Conservation (phyloP, 768 basidiomycete species). For the Trametes elegans region DNA sequence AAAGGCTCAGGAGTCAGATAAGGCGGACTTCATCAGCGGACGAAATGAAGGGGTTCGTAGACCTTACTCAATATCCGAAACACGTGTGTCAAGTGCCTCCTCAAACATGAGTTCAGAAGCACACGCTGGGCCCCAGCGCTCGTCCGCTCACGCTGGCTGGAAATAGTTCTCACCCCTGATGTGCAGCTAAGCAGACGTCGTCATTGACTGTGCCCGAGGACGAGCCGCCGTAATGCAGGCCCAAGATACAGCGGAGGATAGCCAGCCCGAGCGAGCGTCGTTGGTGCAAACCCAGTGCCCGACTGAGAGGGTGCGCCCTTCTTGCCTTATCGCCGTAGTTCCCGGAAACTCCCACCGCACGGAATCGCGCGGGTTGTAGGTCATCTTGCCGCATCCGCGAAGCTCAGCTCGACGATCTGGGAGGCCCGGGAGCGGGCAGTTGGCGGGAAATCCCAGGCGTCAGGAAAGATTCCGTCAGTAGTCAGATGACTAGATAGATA, state of each 20-base stretch:
- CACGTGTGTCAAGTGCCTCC: constrained; percentile 16
- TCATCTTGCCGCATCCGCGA: constrained; percentile 18
- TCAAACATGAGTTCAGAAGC: constrained; percentile 11
- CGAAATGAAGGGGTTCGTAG: constrained; percentile 4
- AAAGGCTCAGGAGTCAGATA: constrained; percentile 6
- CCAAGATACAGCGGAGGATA: not conserved
- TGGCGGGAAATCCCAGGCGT: not conserved
- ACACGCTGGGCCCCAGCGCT: constrained; percentile 9
- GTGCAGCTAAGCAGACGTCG: not conserved
- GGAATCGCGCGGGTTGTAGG: not conserved
- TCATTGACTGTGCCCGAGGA: not conserved
- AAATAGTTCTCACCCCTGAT: constrained; percentile 8
- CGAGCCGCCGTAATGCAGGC: not conserved
- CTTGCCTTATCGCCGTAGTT: constrained; percentile 13
- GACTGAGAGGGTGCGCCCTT: not conserved
- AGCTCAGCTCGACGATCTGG: constrained; percentile 17
- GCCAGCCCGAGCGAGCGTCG: not conserved
- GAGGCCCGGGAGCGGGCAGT: constrained; percentile 6
- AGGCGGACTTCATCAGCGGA: constrained; percentile 6
- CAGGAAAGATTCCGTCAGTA: not conserved
- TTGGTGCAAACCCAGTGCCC: not conserved
- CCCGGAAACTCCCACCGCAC: constrained; percentile 2
- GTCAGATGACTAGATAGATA: constrained; percentile 32
- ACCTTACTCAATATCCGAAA: constrained; percentile 15
- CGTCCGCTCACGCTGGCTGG: not conserved